Percentiles rank a stretch among this genome's conserved stretches.
Conservation (phyloP, 2,329 filamentous ascomycete genomes). For the Penicillium brasilianum region DNA sequence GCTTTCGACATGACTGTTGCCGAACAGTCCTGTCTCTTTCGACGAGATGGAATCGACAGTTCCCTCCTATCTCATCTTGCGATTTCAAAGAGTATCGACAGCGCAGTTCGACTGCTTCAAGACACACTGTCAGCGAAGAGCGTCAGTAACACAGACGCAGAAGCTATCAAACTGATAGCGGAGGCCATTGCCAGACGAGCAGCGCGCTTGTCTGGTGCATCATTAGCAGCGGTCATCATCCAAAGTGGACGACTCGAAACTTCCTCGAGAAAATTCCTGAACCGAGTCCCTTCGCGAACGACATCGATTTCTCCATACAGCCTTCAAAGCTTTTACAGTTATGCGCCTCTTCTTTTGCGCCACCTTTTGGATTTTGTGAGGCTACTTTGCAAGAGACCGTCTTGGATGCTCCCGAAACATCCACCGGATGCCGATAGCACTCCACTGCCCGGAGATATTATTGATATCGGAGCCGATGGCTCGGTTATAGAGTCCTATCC, state of each 20-base stretch:
- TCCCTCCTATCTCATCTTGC: constrained; percentile 2
- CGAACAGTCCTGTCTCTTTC: constrained; percentile 1
- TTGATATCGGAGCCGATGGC: constrained; percentile 7
- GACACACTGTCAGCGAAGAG: background rate
- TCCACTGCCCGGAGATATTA: background rate
- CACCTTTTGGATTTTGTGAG: background rate
- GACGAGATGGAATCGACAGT: background rate
- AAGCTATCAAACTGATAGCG: constrained; percentile 1
- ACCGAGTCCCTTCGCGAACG: background rate
- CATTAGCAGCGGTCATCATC: constrained; percentile 4
- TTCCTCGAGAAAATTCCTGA: background rate
- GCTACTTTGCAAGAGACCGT: background rate
- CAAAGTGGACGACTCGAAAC: constrained; percentile 1
- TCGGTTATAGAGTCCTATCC: constrained; percentile 6
- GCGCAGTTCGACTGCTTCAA: background rate
- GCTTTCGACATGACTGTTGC: background rate
- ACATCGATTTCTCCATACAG: background rate
- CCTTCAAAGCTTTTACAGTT: background rate
- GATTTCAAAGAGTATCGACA: background rate
- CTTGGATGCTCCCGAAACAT: background rate
- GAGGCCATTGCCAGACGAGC: constrained; percentile 2
- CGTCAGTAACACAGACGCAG: background rate
- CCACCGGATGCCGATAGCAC: no score
- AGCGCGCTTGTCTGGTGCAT: constrained; percentile 4
- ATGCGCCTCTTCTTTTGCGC: background rate